Evolutionary conservation across 139 green algal genomes (phyloP), one percentile per base, ranked within the genome.

Genomic region (Asterochloris erici): DNA sequence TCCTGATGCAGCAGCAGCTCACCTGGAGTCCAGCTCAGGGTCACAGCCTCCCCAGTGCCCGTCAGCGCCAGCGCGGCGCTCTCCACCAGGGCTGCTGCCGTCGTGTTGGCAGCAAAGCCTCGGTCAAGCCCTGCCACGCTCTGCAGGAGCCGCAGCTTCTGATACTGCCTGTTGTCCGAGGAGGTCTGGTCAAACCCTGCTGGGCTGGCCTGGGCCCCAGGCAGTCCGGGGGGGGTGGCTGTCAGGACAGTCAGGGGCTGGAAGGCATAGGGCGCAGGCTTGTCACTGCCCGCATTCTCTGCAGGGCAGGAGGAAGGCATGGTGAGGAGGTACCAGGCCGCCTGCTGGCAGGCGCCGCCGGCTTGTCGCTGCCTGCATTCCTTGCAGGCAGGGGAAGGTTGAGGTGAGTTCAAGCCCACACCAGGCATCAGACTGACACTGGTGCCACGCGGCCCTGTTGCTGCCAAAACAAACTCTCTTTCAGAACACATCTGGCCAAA

Each of bases 101-200:
- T 29, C 14, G 28, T 60, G 24, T 78, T 87, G 17, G 84, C 84
- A n/a, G 84, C 74, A 79, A 87, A 87, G 60, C 84, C 84, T 10
- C 84, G 77, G 75, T 87, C 84, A 16, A 87, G 75, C 6, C 84
- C 84, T 19, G 79, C 84, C 27, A 84, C 47, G 60, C 54, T 60
- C 14, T 78, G 66, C 79, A 87, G 27, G 60, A 87, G 68, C 17
- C 84, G 74, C 74, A 66, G 76, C 79, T 87, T 87, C 54, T 74
- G 74, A 27, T 84, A 84, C 23, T 78, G 24, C 60, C 9, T 81
- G 38, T 54, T 54, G 38, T 54, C 38, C 6, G 38, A 54, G 38
- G 38, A 6, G 38, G 38, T 54, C 38, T 54, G n/a, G n/a, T n/a
- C n/a, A n/a, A n/a, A n/a, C n/a, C n/a, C n/a, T n/a, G n/a, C n/a